These are phyloP conservation scores for Porcisia hertigi DNA, from an alignment of 208 protist genomes.

Conservation along the genomic window DNA sequence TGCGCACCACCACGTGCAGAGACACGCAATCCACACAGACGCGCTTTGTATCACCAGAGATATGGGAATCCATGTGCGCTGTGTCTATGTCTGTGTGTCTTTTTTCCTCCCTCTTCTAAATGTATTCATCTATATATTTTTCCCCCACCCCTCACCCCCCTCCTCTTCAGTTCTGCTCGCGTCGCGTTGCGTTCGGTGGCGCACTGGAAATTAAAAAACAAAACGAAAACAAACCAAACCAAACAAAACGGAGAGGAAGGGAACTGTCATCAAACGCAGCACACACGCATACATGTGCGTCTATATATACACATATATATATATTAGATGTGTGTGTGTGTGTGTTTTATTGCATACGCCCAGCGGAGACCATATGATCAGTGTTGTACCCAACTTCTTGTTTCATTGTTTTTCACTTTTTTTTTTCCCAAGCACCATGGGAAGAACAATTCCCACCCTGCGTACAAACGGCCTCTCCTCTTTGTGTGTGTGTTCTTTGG, in stretches of 20 bases:
- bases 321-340: too few species aligned
- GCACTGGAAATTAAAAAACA: conserved; percentile 10
- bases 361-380: neutral
- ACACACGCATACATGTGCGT: too few species aligned
- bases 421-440: neutral
- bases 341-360: neutral
- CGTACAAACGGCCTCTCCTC: neutral
- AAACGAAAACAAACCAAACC: too few species aligned
- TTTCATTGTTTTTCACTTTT: neutral
- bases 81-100: neutral
- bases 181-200: neutral
- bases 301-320: too few species aligned
- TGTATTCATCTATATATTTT: neutral
- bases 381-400: neutral
- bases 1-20: neutral
- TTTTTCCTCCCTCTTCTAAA: neutral
- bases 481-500: neutral
- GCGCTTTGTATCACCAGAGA: neutral
- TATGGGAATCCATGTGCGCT: conserved; percentile 5
- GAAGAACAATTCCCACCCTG: neutral
- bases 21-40: neutral
- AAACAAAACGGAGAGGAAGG: too few species aligned
- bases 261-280: too few species aligned
- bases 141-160: neutral
- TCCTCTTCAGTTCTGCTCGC: neutral